Base-by-base conservation (phyloP, 805 yeast genomes). In the Pichia nakasei region DNA sequence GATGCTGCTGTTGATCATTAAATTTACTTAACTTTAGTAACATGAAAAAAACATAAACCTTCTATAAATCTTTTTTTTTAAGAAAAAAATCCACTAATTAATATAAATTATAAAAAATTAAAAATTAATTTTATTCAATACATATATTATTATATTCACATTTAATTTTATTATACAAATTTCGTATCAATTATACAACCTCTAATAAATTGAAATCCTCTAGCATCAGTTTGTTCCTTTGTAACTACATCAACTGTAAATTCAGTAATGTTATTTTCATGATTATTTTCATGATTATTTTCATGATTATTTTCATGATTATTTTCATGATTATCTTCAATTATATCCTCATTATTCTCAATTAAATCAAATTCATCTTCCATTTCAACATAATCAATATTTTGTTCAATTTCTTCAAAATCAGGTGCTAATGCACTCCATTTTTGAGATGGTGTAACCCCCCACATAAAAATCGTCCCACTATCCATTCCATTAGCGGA, bases 391-490 rank as follows among this genome's bases (percentile, higher is more conserved):
- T 91, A 89, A 46, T 84, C 87, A 9, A 85, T 82, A 56, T 88
- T 91, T 55, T 88, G 95, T 57, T 89, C 96, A 36, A 89, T 81
- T 60, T 89, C 97, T 39, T 84, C 95, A 59, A 91, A 89, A 60
- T 91, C 97, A 1, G 97, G 97, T 0, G 97, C 97, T 53, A 89
- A 67, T 1, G 97, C 95, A 61, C 94, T 83, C 97, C 97, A 89
- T 63, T 85, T 84, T 54, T 88, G 96, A 1, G 95, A 94, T 19
- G 85, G 76, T 34, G 75, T 75, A 9, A 85, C 73, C 40, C 82
- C 75, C 96, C 97, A 91, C 35, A 84, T 58, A 57, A 85, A 88
- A 2, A 89, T 73, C 33, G 78, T 69, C 1, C 97, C 97, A 27
- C 85, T 70, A 56, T 89, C 97, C 43, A 85, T 65, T 0, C 97